Evolutionary conservation across 805 yeast genomes (phyloP), one percentile per base, ranked within the genome.

Genomic region (Pichia membranifaciens): DNA sequence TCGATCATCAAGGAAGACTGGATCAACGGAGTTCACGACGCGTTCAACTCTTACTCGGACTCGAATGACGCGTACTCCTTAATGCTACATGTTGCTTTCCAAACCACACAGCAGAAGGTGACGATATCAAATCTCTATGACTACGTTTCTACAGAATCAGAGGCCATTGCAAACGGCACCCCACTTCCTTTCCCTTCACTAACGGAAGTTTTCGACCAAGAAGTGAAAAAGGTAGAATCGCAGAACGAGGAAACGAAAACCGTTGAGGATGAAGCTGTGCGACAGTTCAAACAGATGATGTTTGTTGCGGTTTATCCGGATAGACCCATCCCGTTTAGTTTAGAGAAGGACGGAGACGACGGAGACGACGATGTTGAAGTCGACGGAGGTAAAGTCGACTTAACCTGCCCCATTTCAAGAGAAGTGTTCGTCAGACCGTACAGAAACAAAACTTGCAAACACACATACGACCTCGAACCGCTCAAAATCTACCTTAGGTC

Each of bases 311-410:
- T 71, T 2, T 71, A 80, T 51, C 93, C 93, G 0, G 75, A 75
- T 28, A 77, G 76, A 25, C 82, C 86, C 6, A 56, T 84, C 17
- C 87, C 87, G 0, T 71, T 67, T 32, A 39, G 21, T 18, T 17
- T 48, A 3, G 44, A 44, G 21, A 53, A 48, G 9, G 74, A 69
- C 15, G 70, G 63, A 6, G 65, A 25, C 17, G 39, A 59, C 0
- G 63, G 58, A 12, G 80, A 71, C 13, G 87, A 81, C 20, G 91
- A 82, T 20, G 40, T 85, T 29, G 76, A 73, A 37, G 74, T 85
- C 5, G 79, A 77, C 9, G 95, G 93, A 47, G 93, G 93, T 34
- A 75, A 67, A 33, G 68, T 86, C n/a, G 79, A 81, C 41, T 59
- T 86, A 48, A 73, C 69, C 22, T 88, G 90, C 59, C 91, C 91